Evolutionary conservation across 2,329 filamentous ascomycete genomes (phyloP), one percentile per base, ranked within the genome.

Genomic region (Neoscytalidium dimidiatum): DNA sequence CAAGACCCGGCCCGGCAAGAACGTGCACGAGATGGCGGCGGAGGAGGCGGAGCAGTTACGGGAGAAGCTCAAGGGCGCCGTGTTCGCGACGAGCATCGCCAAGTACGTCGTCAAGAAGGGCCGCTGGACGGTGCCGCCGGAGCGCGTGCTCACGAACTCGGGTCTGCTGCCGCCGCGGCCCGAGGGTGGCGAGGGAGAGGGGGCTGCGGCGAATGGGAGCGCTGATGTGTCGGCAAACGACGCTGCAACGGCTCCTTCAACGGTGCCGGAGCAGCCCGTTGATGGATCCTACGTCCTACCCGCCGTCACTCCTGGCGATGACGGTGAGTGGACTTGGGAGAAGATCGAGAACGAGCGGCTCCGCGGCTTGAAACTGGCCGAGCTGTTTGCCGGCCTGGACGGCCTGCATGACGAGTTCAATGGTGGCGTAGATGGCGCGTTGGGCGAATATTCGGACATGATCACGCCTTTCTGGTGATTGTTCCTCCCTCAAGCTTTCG

Each of bases 81-180:
- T 84, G n/a, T 83, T 78, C 67, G 81, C 81, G 8, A 83, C 80
- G n/a, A 80, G 78, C 7, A 74, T 84, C 38, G 78, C 82, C 1
- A 78, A 82, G 57, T 84, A 84, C 67, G 82, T 84, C 2, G 78
- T 83, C 66, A 84, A 84, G 72, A 79, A 79, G 67, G 82, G 81
- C 1, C 84, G 94, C 26, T 83, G 95, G 71, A 98, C 94, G 0
- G 87, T 98, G 3, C 88, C 94, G 68, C 94, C 95, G 0, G 90
- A 93, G 69, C 83, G 91, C 52, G 83, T 94, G 7, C 82, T 98
- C 28, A 82, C 86, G 48, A 85, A 89, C 38, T 90, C 89, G 57
- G 88, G 88, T 1, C 81, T 97, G 74, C 80, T 98, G 58, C 95
- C 95, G 0, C 80, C 85, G 65, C 84, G 88, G 53, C 92, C 92